Base-by-base conservation (phyloP, 2,329 filamentous ascomycete species). In the Scedosporium dehoogii region DNA sequence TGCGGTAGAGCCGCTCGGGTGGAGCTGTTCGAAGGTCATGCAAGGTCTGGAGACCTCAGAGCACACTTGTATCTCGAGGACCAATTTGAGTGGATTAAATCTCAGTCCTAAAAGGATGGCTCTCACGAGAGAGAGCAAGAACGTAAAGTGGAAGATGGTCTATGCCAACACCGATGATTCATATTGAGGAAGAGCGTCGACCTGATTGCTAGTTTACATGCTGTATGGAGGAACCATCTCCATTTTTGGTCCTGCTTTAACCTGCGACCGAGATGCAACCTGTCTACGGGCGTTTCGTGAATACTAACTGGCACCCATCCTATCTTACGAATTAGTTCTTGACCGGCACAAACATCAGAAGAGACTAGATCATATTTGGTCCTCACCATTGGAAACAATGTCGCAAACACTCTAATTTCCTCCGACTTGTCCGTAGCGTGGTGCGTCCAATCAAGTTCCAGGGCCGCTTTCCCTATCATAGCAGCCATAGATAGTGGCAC, bases 1-100 rank as follows among this genome's bases (percentile, higher is more conserved):
- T 82, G 81, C 65, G 79, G 77, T 1, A 70, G 80, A 1, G 75
- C 77, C 16, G 77, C 81, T 0, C 67, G 81, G 5, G 78, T 76
- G 2, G 81, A 83, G 70, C 75, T 75, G 7, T 83, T 83, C 61
- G 80, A 83, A 66, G 80, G 78, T 0, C 80, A 83, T 69, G 80
- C 80, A 0, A 68, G 79, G 21, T 81, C 79, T 3, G 79, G 80
- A 1, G 79, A 82, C 65, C 66, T 80, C 12, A 68, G 80, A 7
- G 79, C 79, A 1, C 70, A 75, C 41, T 70, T 74, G 25, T 78
- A 76, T 62, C 69, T 81, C 29, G 67, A 69, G 0, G 78, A 81
- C 63, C 29, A 70, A 12, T 70, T 74, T 65, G 70, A 73, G 10
- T 82, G 79, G 79, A 79, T 80, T 63, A 63, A 70, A 53, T 21